phyloP scores from a whole-genome alignment of 2,329 filamentous ascomycete species.

The Phialophora macrospora region DNA sequence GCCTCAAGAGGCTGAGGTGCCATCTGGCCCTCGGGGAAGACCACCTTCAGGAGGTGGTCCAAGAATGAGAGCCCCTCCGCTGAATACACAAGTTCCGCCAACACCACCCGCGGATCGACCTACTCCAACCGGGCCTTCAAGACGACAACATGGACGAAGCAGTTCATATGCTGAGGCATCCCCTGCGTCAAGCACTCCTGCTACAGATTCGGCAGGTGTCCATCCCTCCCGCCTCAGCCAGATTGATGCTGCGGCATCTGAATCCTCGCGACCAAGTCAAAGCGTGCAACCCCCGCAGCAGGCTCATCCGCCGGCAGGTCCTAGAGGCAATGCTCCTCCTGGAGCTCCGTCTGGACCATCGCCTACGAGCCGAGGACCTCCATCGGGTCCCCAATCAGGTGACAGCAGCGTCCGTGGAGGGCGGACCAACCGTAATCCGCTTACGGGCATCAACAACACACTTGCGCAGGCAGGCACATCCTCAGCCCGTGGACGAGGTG shows the following conservation, averaged over 20 bases:
- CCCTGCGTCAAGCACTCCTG: conserved; percentile 43
- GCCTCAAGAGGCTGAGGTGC: conserved; percentile 49
- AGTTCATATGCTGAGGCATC: conserved; percentile 43
- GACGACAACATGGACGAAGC: conserved; percentile 46
- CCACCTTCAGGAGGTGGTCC: conserved; percentile 38
- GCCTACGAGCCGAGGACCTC: conserved; percentile 45
- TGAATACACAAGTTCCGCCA: conserved; percentile 34
- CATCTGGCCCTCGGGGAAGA: conserved; percentile 59
- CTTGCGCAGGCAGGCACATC: conserved; percentile 51
- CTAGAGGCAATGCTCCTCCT: conserved; percentile 44
- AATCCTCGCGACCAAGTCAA: conserved; percentile 28
- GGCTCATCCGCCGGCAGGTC: conserved; percentile 48
- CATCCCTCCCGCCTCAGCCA: conserved; percentile 60
- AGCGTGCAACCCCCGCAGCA: conserved; percentile 36
- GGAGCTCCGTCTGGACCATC: conserved; percentile 46
- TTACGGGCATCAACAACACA: conserved; percentile 54
- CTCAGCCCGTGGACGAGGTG: conserved; percentile 49
- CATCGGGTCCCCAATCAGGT: conserved; percentile 45
- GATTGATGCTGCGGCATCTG: conserved; percentile 40
- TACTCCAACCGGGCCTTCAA: conserved; percentile 51
- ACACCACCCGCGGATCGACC: conserved; percentile 46
- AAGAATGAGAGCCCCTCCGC: conserved; percentile 25
- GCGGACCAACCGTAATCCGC: conserved; percentile 50
- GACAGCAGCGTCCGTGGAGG: conserved; percentile 46
- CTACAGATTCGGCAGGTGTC: conserved; percentile 52